Evolutionary conservation across 352 stramenopile species (phyloP), one percentile per base, ranked within the genome.

Genomic region (Phytophthora crassamura): DNA sequence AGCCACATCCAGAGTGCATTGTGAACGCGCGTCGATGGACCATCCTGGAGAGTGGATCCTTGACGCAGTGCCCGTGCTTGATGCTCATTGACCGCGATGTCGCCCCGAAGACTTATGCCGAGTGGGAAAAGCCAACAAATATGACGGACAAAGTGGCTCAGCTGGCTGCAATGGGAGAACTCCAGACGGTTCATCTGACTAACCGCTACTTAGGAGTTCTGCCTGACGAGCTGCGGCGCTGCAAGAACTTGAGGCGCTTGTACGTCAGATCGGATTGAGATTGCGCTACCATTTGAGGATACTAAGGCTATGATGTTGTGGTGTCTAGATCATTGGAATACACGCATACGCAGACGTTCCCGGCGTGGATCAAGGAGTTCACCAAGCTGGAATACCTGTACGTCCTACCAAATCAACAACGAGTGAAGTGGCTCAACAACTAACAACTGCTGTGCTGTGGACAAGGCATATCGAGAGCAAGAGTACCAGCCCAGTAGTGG

Each of bases 31-130:
- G 72, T 15, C 52, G 72, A 25, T 80, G 72, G 69, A 70, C 43
- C 0, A 25, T 48, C 16, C 9, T 65, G 0, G 51, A 67, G 6
- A 52, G 36, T 7, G 42, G 47, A 9, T 69, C 43, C 0, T 32
- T 69, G 18, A 59, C 39, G 0, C 60, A 82, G 6, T 85, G 76
- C 20, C 76, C 74, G 7, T 88, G 79, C 20, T 42, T 88, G 3
- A 60, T 73, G 2, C 62, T 78, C 39, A 78, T 84, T 36, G 73
- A 83, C 47, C 45, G 53, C 14, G 41, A 77, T 20, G 45, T 54
- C 2, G 69, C 51, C 0, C 52, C 55, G 3, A 66, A 47, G 5
- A 70, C 47, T 9, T 78, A 54, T 18, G 65, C 70, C 7, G 60
- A 70, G 9, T 87, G 78, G 75, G 18, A 69, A 10, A 34, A 52